Conservation (phyloP, 2,329 filamentous ascomycete genomes). For the Botryosphaeria dothidea region DNA sequence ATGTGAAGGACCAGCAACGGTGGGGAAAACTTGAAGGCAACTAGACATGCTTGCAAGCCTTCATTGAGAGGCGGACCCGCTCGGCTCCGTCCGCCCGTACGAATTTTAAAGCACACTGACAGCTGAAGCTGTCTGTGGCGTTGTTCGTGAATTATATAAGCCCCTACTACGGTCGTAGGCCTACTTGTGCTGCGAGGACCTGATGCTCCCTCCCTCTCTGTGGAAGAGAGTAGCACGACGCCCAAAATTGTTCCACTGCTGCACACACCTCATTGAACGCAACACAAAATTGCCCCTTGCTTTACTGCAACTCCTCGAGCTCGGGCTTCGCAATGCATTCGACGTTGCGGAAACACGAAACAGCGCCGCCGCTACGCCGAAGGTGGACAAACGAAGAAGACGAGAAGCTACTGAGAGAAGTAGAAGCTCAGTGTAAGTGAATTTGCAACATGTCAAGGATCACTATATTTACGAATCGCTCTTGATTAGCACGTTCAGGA, state of each 20-base stretch:
- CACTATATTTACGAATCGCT: too few relatives aligned
- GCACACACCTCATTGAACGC: too few relatives aligned
- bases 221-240: too few relatives aligned
- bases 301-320: not conserved
- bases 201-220: too few relatives aligned
- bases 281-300: not conserved
- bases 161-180: too few relatives aligned
- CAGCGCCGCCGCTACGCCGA: not conserved
- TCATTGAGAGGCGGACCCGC: not conserved
- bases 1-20: not conserved
- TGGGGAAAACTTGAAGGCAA: not conserved
- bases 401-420: not conserved
- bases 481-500: not conserved
- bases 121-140: too few relatives aligned
- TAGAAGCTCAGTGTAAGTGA: not conserved
- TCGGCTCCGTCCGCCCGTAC: not conserved
- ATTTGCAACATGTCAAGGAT: too few relatives aligned
- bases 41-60: not conserved
- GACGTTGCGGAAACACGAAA: not conserved
- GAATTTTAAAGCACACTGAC: too few relatives aligned
- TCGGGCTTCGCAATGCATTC: not conserved
- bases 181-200: too few relatives aligned
- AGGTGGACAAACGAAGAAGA: conserved; percentile 5
- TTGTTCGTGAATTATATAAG: too few relatives aligned
- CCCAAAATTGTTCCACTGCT: too few relatives aligned